Evolutionary conservation across 2,329 filamentous ascomycete genomes (phyloP).

Genomic region (Ceratocystis albifundus): DNA sequence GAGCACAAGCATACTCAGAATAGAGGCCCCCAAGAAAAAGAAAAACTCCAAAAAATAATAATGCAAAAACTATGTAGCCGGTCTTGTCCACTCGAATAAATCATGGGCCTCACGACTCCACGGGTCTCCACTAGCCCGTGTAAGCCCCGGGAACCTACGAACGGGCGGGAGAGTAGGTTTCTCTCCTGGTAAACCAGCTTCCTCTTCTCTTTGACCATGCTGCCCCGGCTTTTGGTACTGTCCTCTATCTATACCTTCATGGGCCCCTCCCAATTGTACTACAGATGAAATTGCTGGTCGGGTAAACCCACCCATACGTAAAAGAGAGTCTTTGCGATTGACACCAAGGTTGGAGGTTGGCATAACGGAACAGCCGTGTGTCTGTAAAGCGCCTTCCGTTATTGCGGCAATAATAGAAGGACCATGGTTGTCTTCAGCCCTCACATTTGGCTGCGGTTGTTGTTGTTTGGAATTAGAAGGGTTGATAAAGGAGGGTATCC

Average conservation of each 20-base stretch:
- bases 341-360: neutral
- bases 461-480: neutral
- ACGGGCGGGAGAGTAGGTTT: conserved; percentile 5
- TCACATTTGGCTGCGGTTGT: neutral
- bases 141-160: conserved; percentile 20
- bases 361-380: neutral
- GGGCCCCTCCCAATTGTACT: neutral
- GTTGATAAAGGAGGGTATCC: neutral
- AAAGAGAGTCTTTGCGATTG: neutral
- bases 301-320: neutral
- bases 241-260: neutral
- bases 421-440: neutral
- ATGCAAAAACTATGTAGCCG: neutral
- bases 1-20: no score
- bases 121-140: conserved; percentile 25
- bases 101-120: conserved; percentile 32
- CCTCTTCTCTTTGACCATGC: neutral
- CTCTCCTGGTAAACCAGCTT: neutral
- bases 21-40: neutral
- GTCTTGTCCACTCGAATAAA: conserved; percentile 28
- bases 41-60: neutral
- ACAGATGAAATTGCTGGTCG: neutral
- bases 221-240: neutral
- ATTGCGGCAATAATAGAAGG: conserved; percentile 6
- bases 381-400: conserved; percentile 3